Evolutionary conservation across 345 rosid species (phyloP).

Genomic region (Rhodamnia rubescens): DNA sequence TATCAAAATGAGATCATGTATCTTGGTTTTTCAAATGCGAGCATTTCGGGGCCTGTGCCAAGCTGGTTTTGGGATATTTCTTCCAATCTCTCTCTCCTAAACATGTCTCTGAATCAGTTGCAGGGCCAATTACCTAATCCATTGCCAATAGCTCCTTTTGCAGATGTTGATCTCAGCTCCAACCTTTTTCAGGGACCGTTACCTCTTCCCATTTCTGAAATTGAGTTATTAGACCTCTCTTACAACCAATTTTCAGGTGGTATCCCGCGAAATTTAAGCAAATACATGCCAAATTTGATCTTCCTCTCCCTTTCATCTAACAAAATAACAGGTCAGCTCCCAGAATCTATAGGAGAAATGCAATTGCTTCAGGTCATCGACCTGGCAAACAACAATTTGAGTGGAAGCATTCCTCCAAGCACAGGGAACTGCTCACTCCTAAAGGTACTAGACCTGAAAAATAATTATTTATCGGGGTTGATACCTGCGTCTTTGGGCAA

Average conservation of each 20-base stretch:
- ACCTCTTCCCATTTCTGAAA: constrained; percentile 9
- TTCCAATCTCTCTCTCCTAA: constrained; percentile 9
- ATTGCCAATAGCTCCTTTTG: neutral
- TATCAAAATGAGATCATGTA: constrained; percentile 1
- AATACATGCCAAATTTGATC: constrained; percentile 9
- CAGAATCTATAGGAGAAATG: constrained; percentile 22
- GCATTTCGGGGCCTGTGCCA: constrained; percentile 28
- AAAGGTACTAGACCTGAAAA: constrained; percentile 12
- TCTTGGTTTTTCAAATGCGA: constrained; percentile 26
- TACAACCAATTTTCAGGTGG: constrained; percentile 17
- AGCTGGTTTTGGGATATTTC: constrained; percentile 40
- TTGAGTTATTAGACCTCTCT: constrained; percentile 18
- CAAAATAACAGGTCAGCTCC: constrained; percentile 16
- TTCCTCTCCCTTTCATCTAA: constrained; percentile 20
- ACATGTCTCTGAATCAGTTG: constrained; percentile 21
- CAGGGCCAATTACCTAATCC: constrained; percentile 17
- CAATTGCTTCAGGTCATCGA: constrained; percentile 16
- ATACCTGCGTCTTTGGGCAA: constrained; percentile 20
- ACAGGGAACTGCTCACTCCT: constrained; percentile 11
- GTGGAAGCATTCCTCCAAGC: constrained; percentile 20
- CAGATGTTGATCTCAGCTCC: constrained; percentile 24
- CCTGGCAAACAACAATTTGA: constrained; percentile 19
- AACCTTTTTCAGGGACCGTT: constrained; percentile 12
- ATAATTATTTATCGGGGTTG: constrained; percentile 18
- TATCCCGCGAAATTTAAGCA: constrained; percentile 7